Conservation (phyloP, 2,329 filamentous ascomycete species). For the Ceratocystiopsis minuta region DNA sequence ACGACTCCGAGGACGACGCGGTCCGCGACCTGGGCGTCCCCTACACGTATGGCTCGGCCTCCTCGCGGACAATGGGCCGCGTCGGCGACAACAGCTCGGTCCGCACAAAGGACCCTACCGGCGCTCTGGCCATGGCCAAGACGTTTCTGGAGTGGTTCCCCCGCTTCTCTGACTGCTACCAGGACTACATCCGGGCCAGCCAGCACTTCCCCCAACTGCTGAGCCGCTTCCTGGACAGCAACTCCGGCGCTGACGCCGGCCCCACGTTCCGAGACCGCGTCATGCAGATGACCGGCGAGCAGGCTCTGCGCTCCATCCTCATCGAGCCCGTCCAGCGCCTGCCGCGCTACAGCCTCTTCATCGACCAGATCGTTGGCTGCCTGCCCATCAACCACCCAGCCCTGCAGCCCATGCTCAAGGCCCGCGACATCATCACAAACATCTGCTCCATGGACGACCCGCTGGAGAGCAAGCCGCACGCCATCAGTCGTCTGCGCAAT, state of each 20-base stretch:
- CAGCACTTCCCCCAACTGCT: slow-evolving; percentile 71
- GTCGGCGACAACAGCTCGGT: slow-evolving; percentile 7
- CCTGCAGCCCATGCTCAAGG: slow-evolving; percentile 64
- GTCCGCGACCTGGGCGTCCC: slow-evolving; percentile 50
- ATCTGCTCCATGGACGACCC: slow-evolving; percentile 84
- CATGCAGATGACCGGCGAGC: slow-evolving; percentile 69
- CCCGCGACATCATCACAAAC: slow-evolving; percentile 82
- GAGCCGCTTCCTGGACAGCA: slow-evolving; percentile 50
- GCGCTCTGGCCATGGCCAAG: slow-evolving; percentile 60
- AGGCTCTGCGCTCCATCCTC: slow-evolving; percentile 72
- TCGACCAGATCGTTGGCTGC: slow-evolving; percentile 82
- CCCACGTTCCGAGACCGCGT: slow-evolving; percentile 60
- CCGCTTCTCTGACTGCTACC: slow-evolving; percentile 76
- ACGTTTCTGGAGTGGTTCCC: slow-evolving; percentile 84
- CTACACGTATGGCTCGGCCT: slow-evolving; percentile 20
- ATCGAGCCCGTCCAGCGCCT: slow-evolving; percentile 94
- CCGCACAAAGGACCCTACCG: slow-evolving; percentile 52
- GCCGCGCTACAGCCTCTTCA: slow-evolving; percentile 86
- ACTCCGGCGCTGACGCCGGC: not conserved
- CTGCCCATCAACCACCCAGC: slow-evolving; percentile 76
- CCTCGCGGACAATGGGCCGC: slow-evolving; percentile 4
- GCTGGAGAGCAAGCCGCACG: slow-evolving; percentile 50
- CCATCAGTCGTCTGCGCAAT: slow-evolving; percentile 55
- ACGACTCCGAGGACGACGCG: slow-evolving; percentile 68
- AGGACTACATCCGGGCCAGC: slow-evolving; percentile 82